These are phyloP conservation scores for Cercospora brassicicola DNA, from an alignment of 2,329 filamentous ascomycete genomes.

Conservation along the genomic window DNA sequence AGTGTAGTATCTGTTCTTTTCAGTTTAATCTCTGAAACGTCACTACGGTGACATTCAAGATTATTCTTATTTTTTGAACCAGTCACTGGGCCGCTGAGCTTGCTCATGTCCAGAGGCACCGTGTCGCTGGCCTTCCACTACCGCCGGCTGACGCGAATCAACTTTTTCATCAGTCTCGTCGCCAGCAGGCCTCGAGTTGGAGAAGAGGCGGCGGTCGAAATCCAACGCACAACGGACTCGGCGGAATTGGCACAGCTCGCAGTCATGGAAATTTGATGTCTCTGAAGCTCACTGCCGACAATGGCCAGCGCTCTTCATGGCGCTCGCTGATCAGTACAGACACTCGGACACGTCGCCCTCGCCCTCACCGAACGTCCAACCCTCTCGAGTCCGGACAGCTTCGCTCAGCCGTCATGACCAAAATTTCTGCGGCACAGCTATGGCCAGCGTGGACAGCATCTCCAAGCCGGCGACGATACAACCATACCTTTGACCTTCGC, in stretches of 20 bases:
- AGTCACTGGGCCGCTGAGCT: constrained; percentile 12
- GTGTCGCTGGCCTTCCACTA: constrained; percentile 19
- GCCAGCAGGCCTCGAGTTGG: constrained; percentile 2
- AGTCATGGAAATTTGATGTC: background rate
- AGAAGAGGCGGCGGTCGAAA: background rate
- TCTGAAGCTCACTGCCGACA: background rate
- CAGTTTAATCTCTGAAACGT: constrained; percentile 12
- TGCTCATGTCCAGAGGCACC: constrained; percentile 15
- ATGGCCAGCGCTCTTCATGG: background rate
- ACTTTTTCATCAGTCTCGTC: constrained; percentile 17
- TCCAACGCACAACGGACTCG: background rate
- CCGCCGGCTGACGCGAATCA: constrained; percentile 13
- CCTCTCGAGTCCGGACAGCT: background rate
- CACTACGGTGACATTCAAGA: constrained; percentile 10
- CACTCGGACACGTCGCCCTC: background rate
- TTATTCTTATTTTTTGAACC: constrained; percentile 19
- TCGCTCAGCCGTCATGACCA: background rate
- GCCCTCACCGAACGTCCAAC: background rate
- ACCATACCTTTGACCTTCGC: background rate
- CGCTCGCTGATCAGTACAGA: background rate
- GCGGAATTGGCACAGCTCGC: background rate
- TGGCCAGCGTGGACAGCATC: background rate
- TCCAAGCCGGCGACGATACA: background rate
- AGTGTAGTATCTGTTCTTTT: constrained; percentile 14
- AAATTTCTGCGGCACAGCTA: background rate